Conservation (phyloP, 805 yeast genomes). For the Ogataea angusta region DNA sequence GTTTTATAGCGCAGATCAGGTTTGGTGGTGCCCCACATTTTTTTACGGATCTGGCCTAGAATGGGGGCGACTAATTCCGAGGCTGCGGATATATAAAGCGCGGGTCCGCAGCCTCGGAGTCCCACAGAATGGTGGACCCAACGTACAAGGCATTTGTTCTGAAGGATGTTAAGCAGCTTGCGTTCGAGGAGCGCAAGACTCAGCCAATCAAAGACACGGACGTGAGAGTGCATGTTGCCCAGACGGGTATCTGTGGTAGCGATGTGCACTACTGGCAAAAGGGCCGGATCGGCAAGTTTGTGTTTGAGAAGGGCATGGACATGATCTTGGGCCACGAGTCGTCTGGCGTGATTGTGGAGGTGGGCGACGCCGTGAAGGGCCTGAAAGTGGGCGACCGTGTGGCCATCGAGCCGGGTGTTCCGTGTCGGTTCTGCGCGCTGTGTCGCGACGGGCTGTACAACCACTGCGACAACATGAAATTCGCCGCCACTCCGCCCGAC, state of each 20-base stretch:
- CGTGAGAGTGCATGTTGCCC: slow-evolving; percentile 69
- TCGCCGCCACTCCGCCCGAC: slow-evolving; percentile 87
- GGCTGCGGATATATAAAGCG: not conserved
- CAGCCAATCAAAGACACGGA: slow-evolving; percentile 64
- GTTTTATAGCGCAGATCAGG: not conserved
- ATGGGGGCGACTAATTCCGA: slow-evolving; percentile 4
- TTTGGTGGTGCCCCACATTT: not conserved
- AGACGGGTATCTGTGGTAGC: slow-evolving; percentile 87
- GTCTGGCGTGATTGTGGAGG: slow-evolving; percentile 67
- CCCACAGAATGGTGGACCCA: not conserved
- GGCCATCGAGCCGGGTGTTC: slow-evolving; percentile 87
- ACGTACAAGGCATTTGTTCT: slow-evolving; percentile 55
- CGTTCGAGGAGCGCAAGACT: slow-evolving; percentile 61
- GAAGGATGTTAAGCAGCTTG: slow-evolving; percentile 57
- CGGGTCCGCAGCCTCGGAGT: too few relatives aligned
- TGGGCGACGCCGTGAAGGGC: slow-evolving; percentile 60
- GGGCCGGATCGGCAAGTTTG: slow-evolving; percentile 19
- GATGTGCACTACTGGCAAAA: slow-evolving; percentile 78
- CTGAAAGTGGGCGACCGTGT: slow-evolving; percentile 80
- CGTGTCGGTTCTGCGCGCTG: slow-evolving; percentile 69
- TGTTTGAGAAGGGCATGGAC: slow-evolving; percentile 13
- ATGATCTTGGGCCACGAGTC: slow-evolving; percentile 91
- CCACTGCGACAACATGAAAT: slow-evolving; percentile 81
- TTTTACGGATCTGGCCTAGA: slow-evolving; percentile 2
- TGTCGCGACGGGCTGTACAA: slow-evolving; percentile 79